These are phyloP conservation scores for Populus davidiana DNA, from an alignment of 345 rosid genomes.

Conservation along the genomic window DNA sequence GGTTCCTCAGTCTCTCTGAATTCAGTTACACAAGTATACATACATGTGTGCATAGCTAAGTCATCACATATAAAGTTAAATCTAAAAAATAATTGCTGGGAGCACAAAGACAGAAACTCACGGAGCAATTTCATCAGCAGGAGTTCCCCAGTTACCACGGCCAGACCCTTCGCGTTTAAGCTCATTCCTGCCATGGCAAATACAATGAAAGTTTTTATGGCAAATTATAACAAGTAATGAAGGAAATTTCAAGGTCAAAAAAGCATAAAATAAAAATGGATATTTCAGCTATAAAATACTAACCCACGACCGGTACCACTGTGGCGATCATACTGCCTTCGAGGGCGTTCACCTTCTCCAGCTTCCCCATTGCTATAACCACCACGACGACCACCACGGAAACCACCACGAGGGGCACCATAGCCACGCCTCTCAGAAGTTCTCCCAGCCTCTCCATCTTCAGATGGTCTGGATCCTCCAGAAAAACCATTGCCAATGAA, in stretches of 20 bases:
- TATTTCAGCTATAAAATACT: constrained; percentile 21
- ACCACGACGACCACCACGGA: constrained; percentile 78
- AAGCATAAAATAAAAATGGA: neutral
- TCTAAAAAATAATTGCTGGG: neutral
- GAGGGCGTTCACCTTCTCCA: constrained; percentile 71
- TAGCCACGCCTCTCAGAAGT: constrained; percentile 50
- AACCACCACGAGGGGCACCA: constrained; percentile 61
- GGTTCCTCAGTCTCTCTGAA: constrained; percentile 68
- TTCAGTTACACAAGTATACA: constrained; percentile 11
- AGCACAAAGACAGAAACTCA: constrained; percentile 30
- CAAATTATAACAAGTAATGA: neutral
- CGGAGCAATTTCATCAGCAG: constrained; percentile 69
- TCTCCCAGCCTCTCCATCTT: constrained; percentile 62
- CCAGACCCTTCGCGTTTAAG: constrained; percentile 89
- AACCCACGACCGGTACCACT: constrained; percentile 98
- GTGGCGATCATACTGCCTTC: constrained; percentile 68
- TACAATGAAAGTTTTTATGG: neutral
- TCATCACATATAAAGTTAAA: neutral
- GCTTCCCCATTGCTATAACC: constrained; percentile 57
- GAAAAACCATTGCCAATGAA: constrained; percentile 49
- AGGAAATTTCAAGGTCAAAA: neutral
- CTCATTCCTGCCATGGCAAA: constrained; percentile 50
- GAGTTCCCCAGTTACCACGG: constrained; percentile 92
- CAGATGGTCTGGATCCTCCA: constrained; percentile 57
- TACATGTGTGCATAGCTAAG: neutral